Percentiles rank a stretch among this genome's conserved stretches.
Conservation (phyloP, 805 yeast species). For the Torulaspora franciscae region DNA sequence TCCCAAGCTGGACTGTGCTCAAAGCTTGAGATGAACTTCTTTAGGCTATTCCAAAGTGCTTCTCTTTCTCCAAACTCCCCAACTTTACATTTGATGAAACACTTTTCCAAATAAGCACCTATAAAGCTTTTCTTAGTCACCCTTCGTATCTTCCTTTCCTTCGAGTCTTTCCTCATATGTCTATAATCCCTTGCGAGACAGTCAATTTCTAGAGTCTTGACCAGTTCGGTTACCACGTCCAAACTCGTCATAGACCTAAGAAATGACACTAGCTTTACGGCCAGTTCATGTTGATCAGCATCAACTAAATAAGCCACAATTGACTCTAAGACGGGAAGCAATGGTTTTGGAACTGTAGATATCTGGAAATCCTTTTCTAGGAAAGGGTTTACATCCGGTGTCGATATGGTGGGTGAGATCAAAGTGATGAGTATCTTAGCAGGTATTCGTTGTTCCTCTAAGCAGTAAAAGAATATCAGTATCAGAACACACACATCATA, state of each 20-base stretch:
- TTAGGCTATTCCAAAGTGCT: conserved; percentile 12
- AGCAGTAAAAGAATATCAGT: conserved; percentile 21
- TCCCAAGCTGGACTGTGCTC: conserved; percentile 6
- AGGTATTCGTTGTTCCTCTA: conserved; percentile 9
- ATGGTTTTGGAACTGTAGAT: conserved; percentile 15
- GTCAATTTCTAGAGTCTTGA: conserved; percentile 10
- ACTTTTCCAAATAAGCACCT: conserved; percentile 18
- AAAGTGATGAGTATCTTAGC: conserved; percentile 16
- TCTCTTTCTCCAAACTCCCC: conserved; percentile 19
- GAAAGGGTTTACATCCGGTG: conserved; percentile 19
- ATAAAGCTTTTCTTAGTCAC: conserved; percentile 20
- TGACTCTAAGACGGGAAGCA: conserved; percentile 19
- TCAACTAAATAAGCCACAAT: conserved; percentile 10
- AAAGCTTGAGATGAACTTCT: conserved; percentile 6
- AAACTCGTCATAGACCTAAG: conserved; percentile 14
- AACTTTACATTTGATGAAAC: conserved; percentile 14
- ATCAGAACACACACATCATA: conserved; percentile 26
- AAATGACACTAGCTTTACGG: conserved; percentile 7
- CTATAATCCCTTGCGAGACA: conserved; percentile 16
- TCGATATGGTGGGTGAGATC: conserved; percentile 21
- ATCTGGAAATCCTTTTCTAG: conserved; percentile 12
- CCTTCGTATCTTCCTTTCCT: conserved; percentile 1
- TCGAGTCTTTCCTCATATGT: background rate
- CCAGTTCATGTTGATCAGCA: conserved; percentile 8
- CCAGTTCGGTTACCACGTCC: conserved; percentile 13